These are phyloP conservation scores for Rhizopogon sp. DNA, from an alignment of 768 basidiomycete species.

Conservation along the genomic window DNA sequence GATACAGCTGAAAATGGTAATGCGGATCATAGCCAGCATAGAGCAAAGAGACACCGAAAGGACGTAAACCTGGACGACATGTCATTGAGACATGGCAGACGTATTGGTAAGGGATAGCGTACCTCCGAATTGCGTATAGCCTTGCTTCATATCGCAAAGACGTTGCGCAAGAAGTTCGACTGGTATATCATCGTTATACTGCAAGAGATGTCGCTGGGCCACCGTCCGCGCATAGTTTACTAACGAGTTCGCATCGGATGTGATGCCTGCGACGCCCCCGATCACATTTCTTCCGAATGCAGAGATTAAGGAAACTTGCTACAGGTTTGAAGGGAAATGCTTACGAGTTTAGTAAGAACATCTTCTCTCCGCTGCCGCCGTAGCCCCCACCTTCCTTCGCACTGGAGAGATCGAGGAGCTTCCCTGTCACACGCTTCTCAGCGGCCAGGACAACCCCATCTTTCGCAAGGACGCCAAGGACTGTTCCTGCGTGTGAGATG, in stretches of 20 bases:
- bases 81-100: not conserved
- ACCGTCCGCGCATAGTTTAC: slow-evolving; percentile 91
- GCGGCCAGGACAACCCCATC: slow-evolving; percentile 91
- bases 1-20: slow-evolving; percentile 95
- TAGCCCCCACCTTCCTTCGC: slow-evolving; percentile 79
- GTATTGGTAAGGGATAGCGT: slow-evolving; percentile 11
- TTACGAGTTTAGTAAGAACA: slow-evolving; percentile 90
- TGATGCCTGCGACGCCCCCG: slow-evolving; percentile 91
- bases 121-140: slow-evolving; percentile 97
- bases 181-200: slow-evolving; percentile 96
- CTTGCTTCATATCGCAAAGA: slow-evolving; percentile 96
- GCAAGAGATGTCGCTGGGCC: slow-evolving; percentile 83
- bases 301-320: not conserved
- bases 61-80: slow-evolving; percentile 70
- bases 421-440: slow-evolving; percentile 98
- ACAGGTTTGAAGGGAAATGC: slow-evolving; percentile 19
- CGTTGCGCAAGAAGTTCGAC: slow-evolving; percentile 93
- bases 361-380: slow-evolving; percentile 97
- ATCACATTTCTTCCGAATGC: slow-evolving; percentile 74
- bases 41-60: slow-evolving; percentile 95
- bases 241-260: slow-evolving; percentile 96
- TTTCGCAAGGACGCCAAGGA: slow-evolving; percentile 86
- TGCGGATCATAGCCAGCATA: slow-evolving; percentile 97
- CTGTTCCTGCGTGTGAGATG: slow-evolving; percentile 93
- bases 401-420: slow-evolving; percentile 86